phyloP scores from a whole-genome alignment of 768 basidiomycete genomes.

The Macrolepiota dolichaula region DNA sequence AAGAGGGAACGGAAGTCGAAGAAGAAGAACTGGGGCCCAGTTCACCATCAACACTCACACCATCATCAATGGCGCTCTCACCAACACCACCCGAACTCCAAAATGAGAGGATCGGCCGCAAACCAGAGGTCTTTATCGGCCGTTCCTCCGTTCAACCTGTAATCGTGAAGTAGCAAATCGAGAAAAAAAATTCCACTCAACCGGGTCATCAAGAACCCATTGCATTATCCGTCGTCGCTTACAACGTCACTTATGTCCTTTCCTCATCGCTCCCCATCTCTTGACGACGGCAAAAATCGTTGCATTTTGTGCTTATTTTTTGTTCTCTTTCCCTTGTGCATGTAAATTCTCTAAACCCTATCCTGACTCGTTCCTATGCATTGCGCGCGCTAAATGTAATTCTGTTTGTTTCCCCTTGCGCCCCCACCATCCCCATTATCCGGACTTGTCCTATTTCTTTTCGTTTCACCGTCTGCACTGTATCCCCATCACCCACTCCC shows the following conservation, averaged over 20 bases:
- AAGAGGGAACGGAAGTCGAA: slow-evolving; percentile 68
- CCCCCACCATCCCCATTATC: background rate
- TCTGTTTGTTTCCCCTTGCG: background rate
- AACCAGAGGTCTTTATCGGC: slow-evolving; percentile 43
- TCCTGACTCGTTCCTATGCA: background rate
- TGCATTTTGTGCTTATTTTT: background rate
- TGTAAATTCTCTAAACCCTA: background rate
- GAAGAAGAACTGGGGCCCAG: slow-evolving; percentile 49
- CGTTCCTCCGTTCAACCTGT: slow-evolving; percentile 29
- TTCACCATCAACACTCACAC: slow-evolving; percentile 37
- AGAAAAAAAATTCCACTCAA: background rate
- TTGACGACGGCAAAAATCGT: background rate
- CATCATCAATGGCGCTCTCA: slow-evolving; percentile 36
- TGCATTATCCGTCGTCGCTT: background rate
- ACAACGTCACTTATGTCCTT: background rate
- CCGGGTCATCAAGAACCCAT: background rate
- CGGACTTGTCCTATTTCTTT: background rate
- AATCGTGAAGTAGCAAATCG: background rate
- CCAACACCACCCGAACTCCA: slow-evolving; percentile 64
- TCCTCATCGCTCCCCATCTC: background rate
- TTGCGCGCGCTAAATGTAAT: slow-evolving; percentile 1
- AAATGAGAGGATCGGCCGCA: slow-evolving; percentile 51
- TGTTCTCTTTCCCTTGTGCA: background rate
- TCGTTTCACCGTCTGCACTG: background rate
- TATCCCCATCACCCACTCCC: background rate